Evolutionary conservation across 2,329 filamentous ascomycete genomes (phyloP), one percentile per base, ranked within the genome.

Genomic region (Hypoxylon sp.): DNA sequence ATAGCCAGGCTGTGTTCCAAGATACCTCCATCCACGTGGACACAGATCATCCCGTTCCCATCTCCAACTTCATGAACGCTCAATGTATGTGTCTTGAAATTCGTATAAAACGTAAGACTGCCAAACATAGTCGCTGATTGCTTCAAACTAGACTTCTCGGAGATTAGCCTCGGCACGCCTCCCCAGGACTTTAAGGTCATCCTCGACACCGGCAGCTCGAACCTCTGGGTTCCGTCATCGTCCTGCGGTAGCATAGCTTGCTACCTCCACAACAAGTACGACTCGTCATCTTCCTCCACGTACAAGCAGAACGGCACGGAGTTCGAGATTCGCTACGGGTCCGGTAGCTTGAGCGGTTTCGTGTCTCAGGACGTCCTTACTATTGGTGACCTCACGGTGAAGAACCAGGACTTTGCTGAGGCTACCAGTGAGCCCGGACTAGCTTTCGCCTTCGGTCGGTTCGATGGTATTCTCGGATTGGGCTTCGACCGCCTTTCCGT

Each of bases 131-230:
- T 54, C 4, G 11, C 53, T 61, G 22, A 67, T 70, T 40, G 64
- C 42, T 57, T 5, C 20, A 11, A 7, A 6, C 0, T 69, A 97
- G 95, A 99, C 87, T 99, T 97, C 89, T 97, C 95, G 75, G 94
- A 98, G 82, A 98, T 99, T 81, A 88, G 90, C 75, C 89, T 99
- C 81, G 96, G 96, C 73, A 95, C 91, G 54, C 96, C 96, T 73
- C 91, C 96, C 35, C 96, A 99, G 85, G 88, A 85, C 75, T 99
- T 99, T 90, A 99, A 99, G 89, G 97, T 99, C 74, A 92, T 99
- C 72, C 91, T 99, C 72, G 96, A 99, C 82, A 99, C 96, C 30
- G 96, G 96, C 77, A 98, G 94, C 88, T 98, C 96, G 81, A 99
- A 99, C 87, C 89, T 99, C 72, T 99, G 97, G 97, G 95, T 99